Evolutionary conservation across 2,329 filamentous ascomycete species (phyloP).

Genomic region (Metarhizium guizhouense): DNA sequence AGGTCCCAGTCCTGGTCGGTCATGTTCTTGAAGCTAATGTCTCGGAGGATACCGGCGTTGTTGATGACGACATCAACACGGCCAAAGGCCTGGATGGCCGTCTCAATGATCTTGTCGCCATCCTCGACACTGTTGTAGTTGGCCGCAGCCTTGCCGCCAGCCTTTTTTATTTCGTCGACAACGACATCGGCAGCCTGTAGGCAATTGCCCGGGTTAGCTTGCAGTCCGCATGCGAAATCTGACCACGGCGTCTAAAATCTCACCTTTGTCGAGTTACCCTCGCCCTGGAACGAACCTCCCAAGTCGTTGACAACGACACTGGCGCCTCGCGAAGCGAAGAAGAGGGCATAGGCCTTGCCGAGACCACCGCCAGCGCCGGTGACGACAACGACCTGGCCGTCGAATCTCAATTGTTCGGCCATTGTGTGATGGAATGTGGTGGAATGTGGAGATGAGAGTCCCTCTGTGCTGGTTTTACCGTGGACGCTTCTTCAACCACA

Average conservation of each 20-base stretch:
- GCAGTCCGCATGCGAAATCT: slow-evolving; percentile 9
- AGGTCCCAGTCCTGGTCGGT: slow-evolving; percentile 95
- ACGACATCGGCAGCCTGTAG: slow-evolving; percentile 70
- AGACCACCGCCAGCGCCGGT: slow-evolving; percentile 74
- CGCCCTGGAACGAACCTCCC: slow-evolving; percentile 85
- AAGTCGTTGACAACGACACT: slow-evolving; percentile 96
- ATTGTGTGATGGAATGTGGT: slow-evolving; percentile 31
- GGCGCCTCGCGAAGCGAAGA: slow-evolving; percentile 86
- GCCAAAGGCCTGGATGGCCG: slow-evolving; percentile 70
- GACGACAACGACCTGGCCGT: slow-evolving; percentile 76
- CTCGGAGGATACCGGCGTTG: slow-evolving; percentile 92
- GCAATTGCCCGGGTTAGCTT: background rate
- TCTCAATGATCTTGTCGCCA: slow-evolving; percentile 90
- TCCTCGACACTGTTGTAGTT: slow-evolving; percentile 95
- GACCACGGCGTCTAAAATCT: background rate
- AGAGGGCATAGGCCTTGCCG: slow-evolving; percentile 74
- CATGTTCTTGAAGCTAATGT: slow-evolving; percentile 98
- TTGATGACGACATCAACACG: slow-evolving; percentile 94
- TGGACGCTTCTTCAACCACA: slow-evolving; percentile 3
- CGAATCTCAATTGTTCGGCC: slow-evolving; percentile 64
- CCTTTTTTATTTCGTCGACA: slow-evolving; percentile 73
- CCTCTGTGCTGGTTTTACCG: background rate
- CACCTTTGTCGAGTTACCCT: slow-evolving; percentile 81
- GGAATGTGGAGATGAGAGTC: background rate
- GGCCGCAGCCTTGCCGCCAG: slow-evolving; percentile 90